Percentiles rank a stretch among this genome's conserved stretches.
Evolutionary conservation across 441 rosid species (phyloP).

Genomic region (Erysimum cheiri): DNA sequence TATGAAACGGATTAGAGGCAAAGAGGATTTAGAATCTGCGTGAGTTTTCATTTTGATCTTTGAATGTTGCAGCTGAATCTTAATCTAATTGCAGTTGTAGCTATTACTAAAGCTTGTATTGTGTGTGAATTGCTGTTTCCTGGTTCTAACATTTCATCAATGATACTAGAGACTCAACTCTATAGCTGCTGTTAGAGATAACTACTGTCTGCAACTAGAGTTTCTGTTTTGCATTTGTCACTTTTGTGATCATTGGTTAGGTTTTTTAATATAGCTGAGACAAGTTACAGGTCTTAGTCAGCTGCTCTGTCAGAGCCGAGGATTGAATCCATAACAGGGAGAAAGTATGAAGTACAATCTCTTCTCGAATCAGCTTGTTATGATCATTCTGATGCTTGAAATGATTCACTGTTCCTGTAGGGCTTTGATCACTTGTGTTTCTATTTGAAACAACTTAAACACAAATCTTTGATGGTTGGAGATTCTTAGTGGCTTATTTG

Average conservation of each 20-base stretch:
- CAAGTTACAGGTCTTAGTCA: constrained; percentile 11
- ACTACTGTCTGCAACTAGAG: constrained; percentile 1
- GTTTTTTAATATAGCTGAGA: neutral
- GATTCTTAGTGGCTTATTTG: constrained; percentile 7
- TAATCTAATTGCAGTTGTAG: neutral
- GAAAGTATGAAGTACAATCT: neutral
- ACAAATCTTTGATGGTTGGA: constrained; percentile 3
- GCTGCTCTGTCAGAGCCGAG: constrained; percentile 6
- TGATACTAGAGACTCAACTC: neutral
- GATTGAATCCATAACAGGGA: neutral
- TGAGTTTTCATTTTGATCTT: constrained; percentile 34
- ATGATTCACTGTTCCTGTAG: neutral
- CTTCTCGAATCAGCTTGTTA: constrained; percentile 4
- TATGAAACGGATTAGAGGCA: constrained; percentile 91
- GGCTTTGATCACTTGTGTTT: constrained; percentile 15
- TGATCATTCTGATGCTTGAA: constrained; percentile 1
- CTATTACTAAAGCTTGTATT: neutral
- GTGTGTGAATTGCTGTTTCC: constrained; percentile 20
- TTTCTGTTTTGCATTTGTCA: constrained; percentile 13
- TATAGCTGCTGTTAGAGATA: constrained; percentile 2
- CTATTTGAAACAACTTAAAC: neutral
- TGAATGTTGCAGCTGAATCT: neutral
- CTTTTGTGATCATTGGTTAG: neutral
- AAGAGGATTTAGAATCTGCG: constrained; percentile 95
- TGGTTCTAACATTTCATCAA: neutral